phyloP scores from a whole-genome alignment of 768 basidiomycete genomes.

The Phlegmacium glaucopus region DNA sequence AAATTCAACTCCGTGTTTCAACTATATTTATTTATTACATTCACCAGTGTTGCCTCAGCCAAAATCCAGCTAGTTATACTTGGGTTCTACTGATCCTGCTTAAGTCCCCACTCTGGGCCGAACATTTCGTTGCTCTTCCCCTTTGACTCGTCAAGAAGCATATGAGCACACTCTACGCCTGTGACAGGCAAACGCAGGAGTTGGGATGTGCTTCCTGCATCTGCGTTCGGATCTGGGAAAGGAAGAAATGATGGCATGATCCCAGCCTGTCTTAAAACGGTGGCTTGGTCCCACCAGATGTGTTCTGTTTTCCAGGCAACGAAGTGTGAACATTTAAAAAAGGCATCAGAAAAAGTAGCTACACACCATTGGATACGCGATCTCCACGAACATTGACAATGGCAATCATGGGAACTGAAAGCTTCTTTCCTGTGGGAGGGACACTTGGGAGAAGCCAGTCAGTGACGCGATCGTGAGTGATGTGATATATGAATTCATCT shows the following conservation, averaged over 20 bases:
- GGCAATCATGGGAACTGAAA: constrained; percentile 50
- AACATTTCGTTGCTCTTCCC: constrained; percentile 39
- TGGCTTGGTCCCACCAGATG: constrained; percentile 45
- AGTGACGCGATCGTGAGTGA: constrained; percentile 41
- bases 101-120: constrained; percentile 29
- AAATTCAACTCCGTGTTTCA: too few species aligned
- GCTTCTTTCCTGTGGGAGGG: constrained; percentile 45
- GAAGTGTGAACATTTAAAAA: neutral
- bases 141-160: constrained; percentile 33
- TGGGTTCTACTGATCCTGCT: neutral
- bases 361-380: constrained; percentile 32
- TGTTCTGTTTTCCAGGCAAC: constrained; percentile 27
- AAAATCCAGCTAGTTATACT: constrained; percentile 14
- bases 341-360: neutral
- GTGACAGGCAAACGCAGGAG: constrained; percentile 33
- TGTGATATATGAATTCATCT: constrained; percentile 51
- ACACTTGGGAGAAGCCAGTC: constrained; percentile 53
- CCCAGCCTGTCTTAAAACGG: constrained; percentile 33
- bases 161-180: constrained; percentile 32
- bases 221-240: constrained; percentile 18
- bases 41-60: too few species aligned
- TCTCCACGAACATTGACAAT: constrained; percentile 50
- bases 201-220: neutral
- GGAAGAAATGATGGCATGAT: constrained; percentile 32
- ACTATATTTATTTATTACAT: too few species aligned